These are phyloP conservation scores for Eucalyptus sp. DNA, from an alignment of 345 rosid species.

Conservation along the genomic window DNA sequence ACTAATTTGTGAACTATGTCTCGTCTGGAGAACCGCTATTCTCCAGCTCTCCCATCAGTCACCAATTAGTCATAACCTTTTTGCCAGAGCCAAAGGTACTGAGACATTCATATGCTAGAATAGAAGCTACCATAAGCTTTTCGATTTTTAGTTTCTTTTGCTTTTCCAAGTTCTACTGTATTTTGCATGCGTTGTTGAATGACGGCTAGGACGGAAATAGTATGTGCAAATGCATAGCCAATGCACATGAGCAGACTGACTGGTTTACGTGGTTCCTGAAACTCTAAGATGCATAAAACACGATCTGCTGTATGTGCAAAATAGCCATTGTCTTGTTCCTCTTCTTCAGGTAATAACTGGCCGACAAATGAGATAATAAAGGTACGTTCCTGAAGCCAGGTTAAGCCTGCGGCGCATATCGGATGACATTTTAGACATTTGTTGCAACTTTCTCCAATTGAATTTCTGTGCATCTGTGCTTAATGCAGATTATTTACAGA, in stretches of 20 bases:
- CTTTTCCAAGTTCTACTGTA: background rate
- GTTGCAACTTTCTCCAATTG: background rate
- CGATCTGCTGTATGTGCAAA: background rate
- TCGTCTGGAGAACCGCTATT: background rate
- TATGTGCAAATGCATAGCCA: too few relatives aligned
- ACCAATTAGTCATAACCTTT: background rate
- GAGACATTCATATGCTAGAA: background rate
- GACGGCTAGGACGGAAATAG: background rate
- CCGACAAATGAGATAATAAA: background rate
- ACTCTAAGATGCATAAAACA: too few relatives aligned
- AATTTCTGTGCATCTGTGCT: background rate
- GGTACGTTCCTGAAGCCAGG: background rate
- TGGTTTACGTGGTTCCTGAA: too few relatives aligned
- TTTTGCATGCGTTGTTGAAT: background rate
- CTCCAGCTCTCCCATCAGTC: background rate
- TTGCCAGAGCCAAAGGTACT: background rate
- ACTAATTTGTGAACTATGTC: background rate
- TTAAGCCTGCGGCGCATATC: background rate
- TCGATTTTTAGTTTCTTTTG: background rate
- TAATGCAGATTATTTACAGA: too few relatives aligned
- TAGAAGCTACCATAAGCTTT: background rate
- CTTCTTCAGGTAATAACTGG: background rate
- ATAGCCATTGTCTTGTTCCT: background rate
- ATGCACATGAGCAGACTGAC: too few relatives aligned
- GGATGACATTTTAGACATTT: background rate